Base-by-base conservation (phyloP, 768 basidiomycete genomes). In the Termitomyces sp. region DNA sequence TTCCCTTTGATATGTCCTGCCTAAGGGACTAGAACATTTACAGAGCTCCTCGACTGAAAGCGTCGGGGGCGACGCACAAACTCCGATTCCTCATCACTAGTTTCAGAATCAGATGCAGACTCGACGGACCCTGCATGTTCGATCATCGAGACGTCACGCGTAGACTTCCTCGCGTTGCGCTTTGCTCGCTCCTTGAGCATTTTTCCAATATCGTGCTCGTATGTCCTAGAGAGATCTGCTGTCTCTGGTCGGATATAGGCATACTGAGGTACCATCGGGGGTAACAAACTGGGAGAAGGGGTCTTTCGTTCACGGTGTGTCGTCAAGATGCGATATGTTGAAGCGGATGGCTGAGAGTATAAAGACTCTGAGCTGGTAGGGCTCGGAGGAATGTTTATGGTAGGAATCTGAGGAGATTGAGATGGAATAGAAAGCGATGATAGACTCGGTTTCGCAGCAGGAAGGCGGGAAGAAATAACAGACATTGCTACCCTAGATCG, bases 141-240 rank as follows among this genome's bases (percentile, higher is more conserved):
- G 14, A 64, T 66, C 20, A 38, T 56, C 2, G 66, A 66, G 5
- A 61, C 44, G 2, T n/a, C 36, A 13, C 61, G 61, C 14, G 35
- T 48, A 26, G 50, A 40, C 33, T 53, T 55, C 36, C 57, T 58
- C 18, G 59, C 33, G 23, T 60, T 63, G 20, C 47, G 58, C 38
- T 63, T 61, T n/a, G 61, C 61, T 14, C 66, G 59, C 38, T 61
- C 50, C 32, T 58, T 64, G 28, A 66, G 50, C 44, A 66, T 33
- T 16, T 59, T 52, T 16, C 57, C 58, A 20, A 66, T 60, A 2
- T 20, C 26, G 2, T 28, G 49, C 6, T 57, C 64, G 46, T 64
- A 58, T 20, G 48, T 13, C 23, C 55, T 50, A 18, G 50, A 12
- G 33, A 18, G 30, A 7, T 50, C 50, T 20, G 26, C 41, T 16